Evolutionary conservation across 2,329 filamentous ascomycete genomes (phyloP).

Genomic region (Neofusicoccum umdonicola): DNA sequence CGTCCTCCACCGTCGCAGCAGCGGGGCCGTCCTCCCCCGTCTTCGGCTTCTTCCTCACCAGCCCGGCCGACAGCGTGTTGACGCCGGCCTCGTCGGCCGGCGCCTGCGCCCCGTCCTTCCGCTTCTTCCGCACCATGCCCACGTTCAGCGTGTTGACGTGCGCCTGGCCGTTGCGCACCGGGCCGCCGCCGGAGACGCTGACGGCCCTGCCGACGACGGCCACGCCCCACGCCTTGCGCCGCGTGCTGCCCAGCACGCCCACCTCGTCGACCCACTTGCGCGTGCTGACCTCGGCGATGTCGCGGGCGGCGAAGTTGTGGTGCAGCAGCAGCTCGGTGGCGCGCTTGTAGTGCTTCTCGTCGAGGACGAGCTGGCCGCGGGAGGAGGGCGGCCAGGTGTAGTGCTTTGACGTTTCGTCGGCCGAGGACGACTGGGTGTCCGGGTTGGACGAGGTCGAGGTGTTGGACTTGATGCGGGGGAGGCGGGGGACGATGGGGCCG

Average conservation of each 20-base stretch:
- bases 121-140: conserved; percentile 35
- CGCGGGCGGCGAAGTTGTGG: conserved; percentile 68
- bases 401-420: conserved; percentile 57
- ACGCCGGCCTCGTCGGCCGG: background rate
- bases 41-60: conserved; percentile 15
- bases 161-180: background rate
- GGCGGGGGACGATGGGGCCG: conserved; percentile 62
- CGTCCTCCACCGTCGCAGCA: background rate
- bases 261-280: conserved; percentile 69
- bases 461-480: conserved; percentile 63
- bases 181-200: background rate
- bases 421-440: conserved; percentile 25
- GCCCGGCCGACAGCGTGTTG: background rate
- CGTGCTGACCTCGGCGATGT: conserved; percentile 64
- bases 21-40: background rate
- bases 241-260: conserved; percentile 34
- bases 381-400: conserved; percentile 65
- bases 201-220: background rate
- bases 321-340: conserved; percentile 68
- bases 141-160: conserved; percentile 21
- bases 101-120: conserved; percentile 24
- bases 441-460: conserved; percentile 34
- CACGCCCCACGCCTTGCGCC: background rate
- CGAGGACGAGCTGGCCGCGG: conserved; percentile 62
- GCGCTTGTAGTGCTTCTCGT: conserved; percentile 64